Evolutionary conservation across 345 rosid genomes (phyloP), one percentile per base, ranked within the genome.

Genomic region (Euphorbia peplus): DNA sequence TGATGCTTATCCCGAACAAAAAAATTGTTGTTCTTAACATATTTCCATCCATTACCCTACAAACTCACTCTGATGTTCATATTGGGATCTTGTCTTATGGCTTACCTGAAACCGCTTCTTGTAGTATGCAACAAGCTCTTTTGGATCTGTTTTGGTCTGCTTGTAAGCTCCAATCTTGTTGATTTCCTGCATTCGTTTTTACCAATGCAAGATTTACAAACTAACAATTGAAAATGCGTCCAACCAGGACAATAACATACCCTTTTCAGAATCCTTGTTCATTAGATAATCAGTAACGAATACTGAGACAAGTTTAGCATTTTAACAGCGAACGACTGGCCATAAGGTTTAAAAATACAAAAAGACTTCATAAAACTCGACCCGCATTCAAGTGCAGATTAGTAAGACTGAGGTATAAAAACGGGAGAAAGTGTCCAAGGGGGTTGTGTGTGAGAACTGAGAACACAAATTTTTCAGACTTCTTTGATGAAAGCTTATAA

Each of bases 111-210:
- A 82, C 12, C 70, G 78, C 59, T 53, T 74, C 84, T 83, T 89
- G 81, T 71, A 91, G 26, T 4, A 11, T 76, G 76, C 84, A 54
- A 88, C 62, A 28, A 80, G 41, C 71, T 73, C 84, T 63, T 83
- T 77, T 0, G 92, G 86, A 66, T 87, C 87, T 7, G 44, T 37
- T 73, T 85, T 89, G 25, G 97, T 88, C 73, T 79, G 88, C 79
- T 80, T 79, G 70, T 86, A 93, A 26, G 86, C 92, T 64, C 85
- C 86, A 46, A 87, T 75, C 82, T 87, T 87, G 87, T 88, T 86
- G 68, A 83, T 4, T 68, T 84, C 93, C 97, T 90, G 85, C 75
- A 67, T 66, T 55, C 32, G 62, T 60, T 25, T n/a, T 58, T 24
- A 5, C 0, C 8, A 12, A 5, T 60, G 51, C 63, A 0, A 11